Conservation (phyloP, 192 early-diverging fungal genomes). For the Allomyces arbusculus region DNA sequence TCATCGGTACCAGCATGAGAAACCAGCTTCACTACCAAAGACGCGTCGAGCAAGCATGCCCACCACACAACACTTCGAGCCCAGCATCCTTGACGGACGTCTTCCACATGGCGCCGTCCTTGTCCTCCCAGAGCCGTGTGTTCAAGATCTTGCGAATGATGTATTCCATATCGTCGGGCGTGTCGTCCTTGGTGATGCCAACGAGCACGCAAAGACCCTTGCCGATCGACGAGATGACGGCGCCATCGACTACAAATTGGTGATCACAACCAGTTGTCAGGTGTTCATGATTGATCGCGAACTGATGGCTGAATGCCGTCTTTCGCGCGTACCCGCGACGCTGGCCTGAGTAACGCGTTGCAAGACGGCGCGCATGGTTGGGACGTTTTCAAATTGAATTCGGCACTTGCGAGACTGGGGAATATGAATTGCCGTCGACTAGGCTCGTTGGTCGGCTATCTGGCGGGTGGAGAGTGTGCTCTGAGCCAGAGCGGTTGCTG, state of each 20-base stretch:
- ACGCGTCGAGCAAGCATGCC: constrained; percentile 1
- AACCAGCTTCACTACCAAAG: background rate
- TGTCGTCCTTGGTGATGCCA: constrained; percentile 47
- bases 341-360: constrained; percentile 40
- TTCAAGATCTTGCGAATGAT: constrained; percentile 63
- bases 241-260: constrained; percentile 28
- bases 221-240: constrained; percentile 56
- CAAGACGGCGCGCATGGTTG: constrained; percentile 37
- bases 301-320: too few relatives aligned
- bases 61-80: constrained; percentile 59
- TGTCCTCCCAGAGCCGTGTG: constrained; percentile 57
- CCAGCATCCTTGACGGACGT: constrained; percentile 51
- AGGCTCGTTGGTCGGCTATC: too few relatives aligned
- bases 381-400: too few relatives aligned
- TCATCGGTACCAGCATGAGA: background rate
- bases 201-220: constrained; percentile 58
- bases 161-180: constrained; percentile 55
- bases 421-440: too few relatives aligned
- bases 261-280: too few relatives aligned
- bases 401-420: too few relatives aligned
- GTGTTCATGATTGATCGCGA: too few relatives aligned
- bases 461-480: too few relatives aligned
- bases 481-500: too few relatives aligned
- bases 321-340: constrained; percentile 21
- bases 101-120: constrained; percentile 50